Conservation (phyloP, 148 eudicot species). For the Chenopodium formosanum region DNA sequence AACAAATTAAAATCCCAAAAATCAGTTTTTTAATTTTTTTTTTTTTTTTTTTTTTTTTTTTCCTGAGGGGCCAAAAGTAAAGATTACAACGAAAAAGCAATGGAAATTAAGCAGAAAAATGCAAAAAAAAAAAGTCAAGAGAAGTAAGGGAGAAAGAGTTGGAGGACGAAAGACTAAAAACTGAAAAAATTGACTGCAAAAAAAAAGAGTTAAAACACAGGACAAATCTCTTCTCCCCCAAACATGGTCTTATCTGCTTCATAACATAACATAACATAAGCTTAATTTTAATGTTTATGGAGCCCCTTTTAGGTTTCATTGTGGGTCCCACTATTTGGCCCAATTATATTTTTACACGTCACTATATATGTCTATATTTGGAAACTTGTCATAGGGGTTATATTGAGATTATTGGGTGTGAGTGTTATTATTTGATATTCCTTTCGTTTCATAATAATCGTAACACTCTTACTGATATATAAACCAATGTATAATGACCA, state of each 20-base stretch:
- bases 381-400: background rate
- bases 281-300: conserved; percentile 4
- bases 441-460: too few relatives aligned
- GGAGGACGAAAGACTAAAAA: conserved; percentile 8
- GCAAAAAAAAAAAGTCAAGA: background rate
- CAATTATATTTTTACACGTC: background rate
- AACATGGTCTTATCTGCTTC: conserved; percentile 21
- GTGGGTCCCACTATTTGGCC: background rate
- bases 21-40: background rate
- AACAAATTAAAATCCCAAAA: background rate
- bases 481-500: too few relatives aligned
- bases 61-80: conserved; percentile 6
- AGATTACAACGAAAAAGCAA: background rate
- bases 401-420: too few relatives aligned
- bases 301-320: background rate
- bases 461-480: too few relatives aligned
- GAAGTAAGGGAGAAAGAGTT: background rate
- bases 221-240: conserved; percentile 5
- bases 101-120: background rate
- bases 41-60: background rate
- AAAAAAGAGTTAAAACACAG: background rate
- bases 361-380: background rate
- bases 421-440: too few relatives aligned
- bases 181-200: conserved; percentile 5
- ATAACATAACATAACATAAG: background rate